Conservation (phyloP, 805 yeast genomes). For the Teunomyces cretensis region DNA sequence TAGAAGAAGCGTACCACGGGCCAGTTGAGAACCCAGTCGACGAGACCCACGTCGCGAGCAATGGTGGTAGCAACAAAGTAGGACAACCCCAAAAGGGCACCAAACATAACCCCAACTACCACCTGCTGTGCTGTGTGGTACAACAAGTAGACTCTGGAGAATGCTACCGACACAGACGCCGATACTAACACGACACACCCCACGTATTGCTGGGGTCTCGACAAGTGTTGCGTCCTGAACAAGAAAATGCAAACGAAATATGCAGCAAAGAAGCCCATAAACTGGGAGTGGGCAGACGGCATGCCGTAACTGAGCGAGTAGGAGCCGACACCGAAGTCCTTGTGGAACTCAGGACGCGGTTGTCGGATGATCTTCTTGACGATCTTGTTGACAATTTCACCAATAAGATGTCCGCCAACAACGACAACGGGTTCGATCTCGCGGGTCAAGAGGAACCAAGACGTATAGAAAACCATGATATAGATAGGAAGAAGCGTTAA, state of each 20-base stretch:
- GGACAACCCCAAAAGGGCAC: slow-evolving; percentile 54
- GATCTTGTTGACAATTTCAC: slow-evolving; percentile 70
- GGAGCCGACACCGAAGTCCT: slow-evolving; percentile 44
- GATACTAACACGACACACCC: slow-evolving; percentile 27
- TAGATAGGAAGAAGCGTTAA: slow-evolving; percentile 81
- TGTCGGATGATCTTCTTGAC: slow-evolving; percentile 64
- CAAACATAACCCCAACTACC: slow-evolving; percentile 65
- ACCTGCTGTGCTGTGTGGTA: slow-evolving; percentile 81
- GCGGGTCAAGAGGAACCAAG: slow-evolving; percentile 80
- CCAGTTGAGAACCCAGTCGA: slow-evolving; percentile 63
- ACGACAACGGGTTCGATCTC: slow-evolving; percentile 83
- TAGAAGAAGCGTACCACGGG: slow-evolving; percentile 50
- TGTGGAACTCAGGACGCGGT: slow-evolving; percentile 68
- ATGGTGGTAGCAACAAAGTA: slow-evolving; percentile 56
- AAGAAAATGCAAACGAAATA: slow-evolving; percentile 48
- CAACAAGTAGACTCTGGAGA: slow-evolving; percentile 71
- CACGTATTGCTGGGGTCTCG: slow-evolving; percentile 20
- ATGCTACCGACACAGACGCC: slow-evolving; percentile 48
- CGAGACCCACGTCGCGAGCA: slow-evolving; percentile 64
- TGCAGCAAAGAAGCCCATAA: slow-evolving; percentile 81
- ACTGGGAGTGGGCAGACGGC: slow-evolving; percentile 97
- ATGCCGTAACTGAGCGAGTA: slow-evolving; percentile 75
- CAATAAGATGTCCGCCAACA: slow-evolving; percentile 81
- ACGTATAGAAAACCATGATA: slow-evolving; percentile 71
- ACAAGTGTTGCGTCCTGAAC: slow-evolving; percentile 41